Percentiles rank a stretch among this genome's conserved stretches.
phyloP scores from a whole-genome alignment of 1,139 yeast species.

The Taphrina deformans region DNA sequence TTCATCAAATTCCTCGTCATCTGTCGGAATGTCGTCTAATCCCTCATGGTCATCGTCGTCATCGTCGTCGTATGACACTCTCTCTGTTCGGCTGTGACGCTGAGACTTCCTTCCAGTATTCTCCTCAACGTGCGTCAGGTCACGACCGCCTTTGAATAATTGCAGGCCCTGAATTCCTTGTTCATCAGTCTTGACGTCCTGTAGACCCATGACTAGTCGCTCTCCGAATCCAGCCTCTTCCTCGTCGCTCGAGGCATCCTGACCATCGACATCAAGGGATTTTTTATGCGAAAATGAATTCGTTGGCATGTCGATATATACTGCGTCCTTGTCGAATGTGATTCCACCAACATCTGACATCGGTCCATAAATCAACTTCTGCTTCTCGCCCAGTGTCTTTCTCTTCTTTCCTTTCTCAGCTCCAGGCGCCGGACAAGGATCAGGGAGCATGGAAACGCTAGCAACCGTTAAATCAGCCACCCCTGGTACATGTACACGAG shows the following conservation, averaged over 20 bases:
- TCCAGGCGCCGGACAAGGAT: conserved; percentile 99
- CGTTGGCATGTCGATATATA: conserved; percentile 83
- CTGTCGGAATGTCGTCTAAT: conserved; percentile 34
- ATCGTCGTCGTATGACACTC: conserved; percentile 48
- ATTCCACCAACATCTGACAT: conserved; percentile 99
- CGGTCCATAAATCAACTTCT: conserved; percentile 94
- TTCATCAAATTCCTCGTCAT: conserved; percentile 37
- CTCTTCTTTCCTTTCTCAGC: conserved; percentile 69
- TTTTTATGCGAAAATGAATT: conserved; percentile 51
- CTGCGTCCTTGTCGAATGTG: conserved; percentile 94
- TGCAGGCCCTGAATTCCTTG: conserved; percentile 69
- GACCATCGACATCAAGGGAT: conserved; percentile 28
- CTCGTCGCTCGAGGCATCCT: conserved; percentile 38
- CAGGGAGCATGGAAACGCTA: conserved; percentile 84
- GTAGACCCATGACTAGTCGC: conserved; percentile 76
- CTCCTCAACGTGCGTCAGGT: conserved; percentile 46
- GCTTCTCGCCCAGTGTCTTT: conserved; percentile 88
- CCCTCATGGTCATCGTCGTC: conserved; percentile 35
- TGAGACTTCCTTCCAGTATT: conserved; percentile 48
- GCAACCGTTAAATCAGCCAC: conserved; percentile 82
- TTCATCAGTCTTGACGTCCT: conserved; percentile 64
- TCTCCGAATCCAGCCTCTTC: conserved; percentile 79
- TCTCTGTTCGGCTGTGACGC: conserved; percentile 40
- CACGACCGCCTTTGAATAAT: conserved; percentile 56
- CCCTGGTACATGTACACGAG: conserved; percentile 91